Percentiles rank a stretch among this genome's conserved stretches.
phyloP scores from a whole-genome alignment of 305 asterid species.

The Fraxinus nigra region DNA sequence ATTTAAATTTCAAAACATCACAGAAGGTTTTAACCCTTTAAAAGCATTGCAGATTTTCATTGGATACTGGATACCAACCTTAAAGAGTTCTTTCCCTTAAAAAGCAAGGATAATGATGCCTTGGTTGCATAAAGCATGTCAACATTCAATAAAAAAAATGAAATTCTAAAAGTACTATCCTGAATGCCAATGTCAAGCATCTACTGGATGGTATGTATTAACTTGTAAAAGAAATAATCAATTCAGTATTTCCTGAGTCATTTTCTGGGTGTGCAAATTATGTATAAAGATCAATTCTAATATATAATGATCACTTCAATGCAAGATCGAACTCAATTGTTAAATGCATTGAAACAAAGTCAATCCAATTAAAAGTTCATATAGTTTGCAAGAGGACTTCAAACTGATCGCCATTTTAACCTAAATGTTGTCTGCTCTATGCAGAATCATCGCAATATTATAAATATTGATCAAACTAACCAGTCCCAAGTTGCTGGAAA shows the following conservation, averaged over 20 bases:
- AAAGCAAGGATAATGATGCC: neutral
- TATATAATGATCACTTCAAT: neutral
- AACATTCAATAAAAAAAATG: neutral
- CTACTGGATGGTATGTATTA: neutral
- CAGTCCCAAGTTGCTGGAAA: conserved; percentile 98
- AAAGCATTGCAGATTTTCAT: neutral
- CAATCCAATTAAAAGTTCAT: neutral
- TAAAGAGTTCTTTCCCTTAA: neutral
- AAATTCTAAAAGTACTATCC: neutral
- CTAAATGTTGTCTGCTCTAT: conserved; percentile 10
- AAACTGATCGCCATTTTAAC: conserved; percentile 13
- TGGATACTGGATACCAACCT: neutral
- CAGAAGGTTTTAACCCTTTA: neutral
- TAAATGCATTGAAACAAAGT: conserved; percentile 18
- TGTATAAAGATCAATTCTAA: neutral
- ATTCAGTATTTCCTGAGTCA: neutral
- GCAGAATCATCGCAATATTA: conserved; percentile 9
- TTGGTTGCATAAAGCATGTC: neutral
- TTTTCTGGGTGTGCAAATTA: conserved; percentile 1
- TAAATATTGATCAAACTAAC: conserved; percentile 43
- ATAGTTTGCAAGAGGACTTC: conserved; percentile 9
- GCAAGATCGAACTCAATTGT: neutral
- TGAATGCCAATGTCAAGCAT: neutral
- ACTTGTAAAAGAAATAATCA: neutral
- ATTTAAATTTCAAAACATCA: neutral